Conservation (phyloP, 2,329 filamentous ascomycete species). For the Penicillium thymicola region DNA sequence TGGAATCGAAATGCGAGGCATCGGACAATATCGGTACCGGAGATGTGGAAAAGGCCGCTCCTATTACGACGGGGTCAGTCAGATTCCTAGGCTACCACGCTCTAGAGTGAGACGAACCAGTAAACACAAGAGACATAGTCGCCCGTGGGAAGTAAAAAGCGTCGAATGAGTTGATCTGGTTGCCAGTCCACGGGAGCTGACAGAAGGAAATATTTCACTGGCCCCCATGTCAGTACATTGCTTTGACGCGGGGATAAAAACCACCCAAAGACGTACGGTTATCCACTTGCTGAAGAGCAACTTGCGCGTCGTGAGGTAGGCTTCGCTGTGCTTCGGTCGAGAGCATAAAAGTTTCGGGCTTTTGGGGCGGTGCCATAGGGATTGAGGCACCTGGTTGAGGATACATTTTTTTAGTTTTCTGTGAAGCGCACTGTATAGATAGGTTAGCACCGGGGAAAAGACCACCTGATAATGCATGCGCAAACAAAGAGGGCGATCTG, state of each 20-base stretch:
- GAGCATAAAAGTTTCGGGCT: slow-evolving; percentile 98
- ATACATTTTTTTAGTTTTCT: slow-evolving; percentile 58
- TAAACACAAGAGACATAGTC: slow-evolving; percentile 98
- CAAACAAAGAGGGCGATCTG: slow-evolving; percentile 17
- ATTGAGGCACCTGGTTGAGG: slow-evolving; percentile 75
- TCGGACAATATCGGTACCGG: slow-evolving; percentile 96
- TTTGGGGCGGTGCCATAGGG: slow-evolving; percentile 86
- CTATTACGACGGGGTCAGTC: slow-evolving; percentile 40
- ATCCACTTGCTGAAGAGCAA: slow-evolving; percentile 96
- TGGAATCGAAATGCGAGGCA: slow-evolving; percentile 98
- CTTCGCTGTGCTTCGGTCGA: slow-evolving; percentile 96
- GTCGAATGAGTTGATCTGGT: slow-evolving; percentile 90
- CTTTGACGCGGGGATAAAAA: background rate
- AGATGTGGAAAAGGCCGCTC: slow-evolving; percentile 99
- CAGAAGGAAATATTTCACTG: slow-evolving; percentile 99
- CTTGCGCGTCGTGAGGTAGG: slow-evolving; percentile 91
- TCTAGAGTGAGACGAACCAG: slow-evolving; percentile 57
- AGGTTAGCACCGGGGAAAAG: slow-evolving; percentile 23
- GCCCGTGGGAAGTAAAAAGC: slow-evolving; percentile 91
- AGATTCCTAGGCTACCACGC: slow-evolving; percentile 7
- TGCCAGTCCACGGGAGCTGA: slow-evolving; percentile 98
- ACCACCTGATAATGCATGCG: slow-evolving; percentile 14
- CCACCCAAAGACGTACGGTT: slow-evolving; percentile 65
- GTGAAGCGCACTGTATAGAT: slow-evolving; percentile 10
- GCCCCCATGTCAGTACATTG: slow-evolving; percentile 10